A percentile compares a stretch with the other conserved stretches of the same genome.
These are phyloP conservation scores for Penicillium turbatum DNA, from an alignment of 495 filamentous ascomycete genomes.

Conservation along the genomic window DNA sequence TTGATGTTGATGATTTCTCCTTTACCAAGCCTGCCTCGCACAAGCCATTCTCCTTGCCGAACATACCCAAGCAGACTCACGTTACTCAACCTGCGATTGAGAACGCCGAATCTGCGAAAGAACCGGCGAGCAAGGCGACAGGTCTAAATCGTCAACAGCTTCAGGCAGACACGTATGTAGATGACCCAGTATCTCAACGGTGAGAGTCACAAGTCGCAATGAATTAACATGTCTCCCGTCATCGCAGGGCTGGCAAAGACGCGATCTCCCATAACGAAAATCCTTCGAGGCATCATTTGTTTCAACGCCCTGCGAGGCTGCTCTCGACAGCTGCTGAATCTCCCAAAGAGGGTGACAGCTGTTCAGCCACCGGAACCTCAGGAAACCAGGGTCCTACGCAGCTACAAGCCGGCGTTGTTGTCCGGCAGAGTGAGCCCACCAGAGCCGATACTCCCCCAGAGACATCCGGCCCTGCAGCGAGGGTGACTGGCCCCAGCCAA, in stretches of 20 bases:
- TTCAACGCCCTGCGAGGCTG: background rate
- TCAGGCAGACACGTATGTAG: background rate
- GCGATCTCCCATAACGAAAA: background rate
- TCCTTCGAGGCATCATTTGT: background rate
- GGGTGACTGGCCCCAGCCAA: background rate
- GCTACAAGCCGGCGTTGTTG: background rate
- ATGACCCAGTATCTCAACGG: background rate
- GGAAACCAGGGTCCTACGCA: background rate
- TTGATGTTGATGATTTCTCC: constrained; percentile 34
- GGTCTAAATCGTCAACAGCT: background rate
- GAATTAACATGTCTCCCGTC: background rate
- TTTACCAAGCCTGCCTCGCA: constrained; percentile 31
- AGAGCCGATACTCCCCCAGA: background rate
- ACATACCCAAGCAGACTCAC: constrained; percentile 1
- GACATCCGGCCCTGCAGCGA: background rate
- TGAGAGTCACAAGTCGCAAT: background rate
- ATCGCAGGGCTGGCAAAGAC: background rate
- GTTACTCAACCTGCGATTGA: background rate
- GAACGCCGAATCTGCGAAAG: background rate
- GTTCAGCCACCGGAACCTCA: too few species aligned
- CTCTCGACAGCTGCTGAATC: background rate
- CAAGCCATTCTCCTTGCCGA: constrained; percentile 23
- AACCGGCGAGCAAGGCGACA: background rate
- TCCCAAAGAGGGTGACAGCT: background rate
- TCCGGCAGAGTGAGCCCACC: background rate